Evolutionary conservation across 1,284 basidiomycete genomes (phyloP).

Genomic region (Malassezia furfur): DNA sequence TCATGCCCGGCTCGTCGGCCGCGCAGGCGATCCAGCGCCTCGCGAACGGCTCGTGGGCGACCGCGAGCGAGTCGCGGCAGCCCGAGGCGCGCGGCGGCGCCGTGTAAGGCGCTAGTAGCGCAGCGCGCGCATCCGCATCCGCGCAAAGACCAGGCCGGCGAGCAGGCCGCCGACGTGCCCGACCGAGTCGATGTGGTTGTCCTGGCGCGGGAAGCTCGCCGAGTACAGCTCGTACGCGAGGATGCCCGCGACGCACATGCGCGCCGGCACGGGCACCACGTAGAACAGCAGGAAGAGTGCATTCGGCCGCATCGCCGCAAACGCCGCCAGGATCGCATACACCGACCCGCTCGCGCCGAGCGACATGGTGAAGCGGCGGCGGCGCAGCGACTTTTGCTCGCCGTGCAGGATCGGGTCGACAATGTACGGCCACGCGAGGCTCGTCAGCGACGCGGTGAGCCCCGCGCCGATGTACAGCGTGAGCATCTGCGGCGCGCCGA

Average conservation of each 20-base stretch:
- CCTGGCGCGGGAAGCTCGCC: slow-evolving; percentile 50
- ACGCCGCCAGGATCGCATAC: slow-evolving; percentile 58
- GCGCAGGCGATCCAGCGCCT: slow-evolving; percentile 34
- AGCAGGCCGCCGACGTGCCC: slow-evolving; percentile 71
- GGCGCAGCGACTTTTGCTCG: slow-evolving; percentile 4
- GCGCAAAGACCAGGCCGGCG: slow-evolving; percentile 54
- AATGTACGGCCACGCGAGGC: slow-evolving; percentile 45
- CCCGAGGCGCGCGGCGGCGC: slow-evolving; percentile 33
- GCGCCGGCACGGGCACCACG: slow-evolving; percentile 67
- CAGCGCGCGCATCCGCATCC: slow-evolving; percentile 8
- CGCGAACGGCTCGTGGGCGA: slow-evolving; percentile 20
- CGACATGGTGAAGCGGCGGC: slow-evolving; percentile 1
- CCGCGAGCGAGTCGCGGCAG: slow-evolving; percentile 36
- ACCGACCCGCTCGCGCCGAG: slow-evolving; percentile 53
- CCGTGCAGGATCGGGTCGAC: slow-evolving; percentile 13
- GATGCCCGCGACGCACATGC: slow-evolving; percentile 65
- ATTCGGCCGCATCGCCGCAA: slow-evolving; percentile 62
- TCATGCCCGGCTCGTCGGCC: slow-evolving; percentile 26
- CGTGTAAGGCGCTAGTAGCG: not conserved
- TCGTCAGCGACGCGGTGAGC: slow-evolving; percentile 15
- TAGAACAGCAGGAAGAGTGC: slow-evolving; percentile 67
- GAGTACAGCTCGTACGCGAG: slow-evolving; percentile 63
- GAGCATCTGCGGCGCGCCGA: slow-evolving; percentile 65
- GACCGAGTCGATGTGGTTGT: slow-evolving; percentile 56
- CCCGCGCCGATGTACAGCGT: slow-evolving; percentile 62